These are phyloP conservation scores for Eutrema heterophyllum DNA, from an alignment of 345 rosid species.

Conservation along the genomic window DNA sequence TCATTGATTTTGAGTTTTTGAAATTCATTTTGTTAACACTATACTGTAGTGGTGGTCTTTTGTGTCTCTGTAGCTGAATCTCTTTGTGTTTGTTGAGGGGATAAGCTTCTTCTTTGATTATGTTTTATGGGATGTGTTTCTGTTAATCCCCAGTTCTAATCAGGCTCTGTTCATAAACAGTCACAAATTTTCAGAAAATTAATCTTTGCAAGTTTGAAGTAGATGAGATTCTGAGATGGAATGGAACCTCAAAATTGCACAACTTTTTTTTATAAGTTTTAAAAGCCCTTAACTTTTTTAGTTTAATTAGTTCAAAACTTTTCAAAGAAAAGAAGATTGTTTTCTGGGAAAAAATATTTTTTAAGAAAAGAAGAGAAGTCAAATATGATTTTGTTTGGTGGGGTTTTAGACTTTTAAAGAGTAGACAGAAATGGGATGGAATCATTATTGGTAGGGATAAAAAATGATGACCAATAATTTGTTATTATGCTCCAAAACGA, in stretches of 20 bases:
- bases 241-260: background rate
- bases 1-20: constrained; percentile 22
- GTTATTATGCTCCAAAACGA: constrained; percentile 8
- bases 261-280: no score
- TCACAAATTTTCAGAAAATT: background rate
- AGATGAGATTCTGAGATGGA: background rate
- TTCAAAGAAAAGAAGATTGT: background rate
- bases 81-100: constrained; percentile 18
- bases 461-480: constrained; percentile 26
- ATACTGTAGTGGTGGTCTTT: constrained; percentile 20
- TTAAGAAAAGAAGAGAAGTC: background rate
- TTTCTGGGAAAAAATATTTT: background rate
- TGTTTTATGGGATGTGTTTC: constrained; percentile 17
- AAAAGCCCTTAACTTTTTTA: background rate
- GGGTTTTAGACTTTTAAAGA: constrained; percentile 4
- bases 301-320: background rate
- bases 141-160: constrained; percentile 15
- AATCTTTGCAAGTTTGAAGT: background rate
- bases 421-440: constrained; percentile 20
- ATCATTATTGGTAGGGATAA: constrained; percentile 25
- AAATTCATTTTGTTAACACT: constrained; percentile 25
- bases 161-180: background rate
- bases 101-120: constrained; percentile 17
- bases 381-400: constrained; percentile 11
- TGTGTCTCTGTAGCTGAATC: constrained; percentile 17